Base-by-base conservation (phyloP, 192 early-diverging fungal species). In the Helicostylum pulchrum region DNA sequence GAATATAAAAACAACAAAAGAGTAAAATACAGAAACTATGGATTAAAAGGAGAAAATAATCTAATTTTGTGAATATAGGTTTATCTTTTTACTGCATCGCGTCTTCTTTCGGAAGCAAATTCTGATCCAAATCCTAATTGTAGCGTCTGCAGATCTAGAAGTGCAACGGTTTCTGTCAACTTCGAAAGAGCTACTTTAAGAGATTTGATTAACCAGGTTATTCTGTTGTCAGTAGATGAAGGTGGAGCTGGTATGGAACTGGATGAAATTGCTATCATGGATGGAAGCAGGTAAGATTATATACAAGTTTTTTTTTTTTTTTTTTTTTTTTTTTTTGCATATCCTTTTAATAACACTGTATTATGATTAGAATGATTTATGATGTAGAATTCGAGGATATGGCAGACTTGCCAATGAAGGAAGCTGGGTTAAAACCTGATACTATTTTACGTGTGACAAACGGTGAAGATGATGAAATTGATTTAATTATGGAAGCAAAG, bases 311-410 rank as follows among this genome's bases (percentile, higher is more conserved):
- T n/a, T n/a, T n/a, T n/a, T 39, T 12, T 46, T 39, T n/a, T 34
- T 9, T 39, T n/a, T n/a, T n/a, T n/a, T n/a, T 0, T 39, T 12
- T 46, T 39, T n/a, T 34, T 9, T 39, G 19, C 8, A n/a, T 19
- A 10, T 50, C 10, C 14, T 49, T 32, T 19, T 31, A 39, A 57
- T 42, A 39, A 21, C 44, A 1, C 0, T 31, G 15, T 44, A 20
- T 23, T 23, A 11, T 26, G 7, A 44, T 45, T 67, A 90, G 87
- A 62, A 78, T 95, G 17, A 66, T 97, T 50, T 94, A 94, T 63
- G 94, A 99, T 70, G 76, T 86, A 9, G 96, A 99, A 31, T 92
- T 89, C 64, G 90, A 94, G 30, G 94, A 97, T 53, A 94, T 94
- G 62, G 62, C 80, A 10, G 71, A 67, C 4, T 71, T 69, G 48